phyloP scores from a whole-genome alignment of 768 basidiomycete species.

The Boletus rubescentipes region DNA sequence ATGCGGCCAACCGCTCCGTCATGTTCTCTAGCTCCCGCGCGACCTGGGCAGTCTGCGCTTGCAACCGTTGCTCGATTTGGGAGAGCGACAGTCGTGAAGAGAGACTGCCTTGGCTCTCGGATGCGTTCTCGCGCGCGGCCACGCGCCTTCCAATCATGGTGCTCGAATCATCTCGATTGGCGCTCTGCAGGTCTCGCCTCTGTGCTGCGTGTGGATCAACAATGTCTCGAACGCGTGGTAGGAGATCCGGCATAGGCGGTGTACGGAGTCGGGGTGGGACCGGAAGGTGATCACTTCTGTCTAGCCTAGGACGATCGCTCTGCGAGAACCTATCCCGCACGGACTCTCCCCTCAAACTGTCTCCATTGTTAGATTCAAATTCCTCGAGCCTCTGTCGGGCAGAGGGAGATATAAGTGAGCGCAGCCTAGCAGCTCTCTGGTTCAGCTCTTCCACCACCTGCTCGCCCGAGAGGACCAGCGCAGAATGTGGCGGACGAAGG shows the following conservation, averaged over 20 bases:
- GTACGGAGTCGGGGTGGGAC: slow-evolving; percentile 24
- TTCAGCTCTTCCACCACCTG: slow-evolving; percentile 28
- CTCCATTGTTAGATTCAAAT: slow-evolving; percentile 24
- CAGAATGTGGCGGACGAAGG: slow-evolving; percentile 32
- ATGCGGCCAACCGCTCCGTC: slow-evolving; percentile 26
- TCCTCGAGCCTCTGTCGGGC: slow-evolving; percentile 34
- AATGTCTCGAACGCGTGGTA: slow-evolving; percentile 17
- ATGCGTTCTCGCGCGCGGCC: slow-evolving; percentile 28
- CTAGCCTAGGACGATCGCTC: slow-evolving; percentile 12
- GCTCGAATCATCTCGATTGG: slow-evolving; percentile 28
- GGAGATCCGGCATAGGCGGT: slow-evolving; percentile 30
- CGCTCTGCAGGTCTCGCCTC: slow-evolving; percentile 22
- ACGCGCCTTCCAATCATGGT: slow-evolving; percentile 37
- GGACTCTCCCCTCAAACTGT: slow-evolving; percentile 14
- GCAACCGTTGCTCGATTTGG: slow-evolving; percentile 29
- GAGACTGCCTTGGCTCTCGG: slow-evolving; percentile 19
- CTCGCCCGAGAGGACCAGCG: slow-evolving; percentile 30
- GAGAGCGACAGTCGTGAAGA: slow-evolving; percentile 22
- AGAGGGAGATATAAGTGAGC: slow-evolving; percentile 30
- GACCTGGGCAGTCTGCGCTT: slow-evolving; percentile 30
- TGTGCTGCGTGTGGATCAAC: slow-evolving; percentile 15
- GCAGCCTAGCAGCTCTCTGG: slow-evolving; percentile 27
- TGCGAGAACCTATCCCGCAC: slow-evolving; percentile 24
- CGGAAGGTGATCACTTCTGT: slow-evolving; percentile 16
- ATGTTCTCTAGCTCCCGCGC: slow-evolving; percentile 34